Conservation (phyloP, 2,329 filamentous ascomycete genomes). For the Gnomoniopsis smithogilvyi region DNA sequence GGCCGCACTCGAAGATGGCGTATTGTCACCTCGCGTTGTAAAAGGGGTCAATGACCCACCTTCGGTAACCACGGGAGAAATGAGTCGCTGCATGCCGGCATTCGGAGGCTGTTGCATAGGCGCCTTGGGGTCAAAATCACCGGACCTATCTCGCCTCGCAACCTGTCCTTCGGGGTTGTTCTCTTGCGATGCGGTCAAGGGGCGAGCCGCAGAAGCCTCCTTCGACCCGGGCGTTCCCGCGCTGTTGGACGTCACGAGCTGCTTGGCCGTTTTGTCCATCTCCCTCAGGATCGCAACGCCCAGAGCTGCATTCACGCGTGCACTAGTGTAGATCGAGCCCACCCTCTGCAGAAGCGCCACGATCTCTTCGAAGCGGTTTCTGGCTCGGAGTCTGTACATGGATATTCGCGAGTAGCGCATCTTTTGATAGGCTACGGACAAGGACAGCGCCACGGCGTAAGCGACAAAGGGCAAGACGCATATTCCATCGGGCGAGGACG, state of each 20-base stretch:
- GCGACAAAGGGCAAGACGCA: constrained; percentile 57
- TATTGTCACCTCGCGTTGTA: background rate
- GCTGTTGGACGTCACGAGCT: constrained; percentile 24
- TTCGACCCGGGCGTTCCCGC: constrained; percentile 14
- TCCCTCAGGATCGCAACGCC: constrained; percentile 53
- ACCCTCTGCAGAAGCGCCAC: constrained; percentile 51
- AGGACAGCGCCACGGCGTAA: constrained; percentile 58
- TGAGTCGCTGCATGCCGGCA: background rate
- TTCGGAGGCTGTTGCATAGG: background rate
- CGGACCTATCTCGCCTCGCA: background rate
- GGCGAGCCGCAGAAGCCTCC: constrained; percentile 1
- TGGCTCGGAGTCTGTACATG: constrained; percentile 55
- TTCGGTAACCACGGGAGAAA: background rate
- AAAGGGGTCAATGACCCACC: background rate
- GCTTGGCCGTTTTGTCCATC: constrained; percentile 52
- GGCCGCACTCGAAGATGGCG: background rate
- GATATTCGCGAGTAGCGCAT: constrained; percentile 59
- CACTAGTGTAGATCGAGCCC: constrained; percentile 56
- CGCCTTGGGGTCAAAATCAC: background rate
- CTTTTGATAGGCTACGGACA: constrained; percentile 61
- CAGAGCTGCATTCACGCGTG: constrained; percentile 50
- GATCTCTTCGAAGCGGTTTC: constrained; percentile 51
- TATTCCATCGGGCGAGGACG: constrained; percentile 28
- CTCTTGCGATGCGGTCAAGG: background rate
- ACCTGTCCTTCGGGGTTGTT: background rate